phyloP scores from a whole-genome alignment of 2,329 filamentous ascomycete species.

The Neonectria sp. region DNA sequence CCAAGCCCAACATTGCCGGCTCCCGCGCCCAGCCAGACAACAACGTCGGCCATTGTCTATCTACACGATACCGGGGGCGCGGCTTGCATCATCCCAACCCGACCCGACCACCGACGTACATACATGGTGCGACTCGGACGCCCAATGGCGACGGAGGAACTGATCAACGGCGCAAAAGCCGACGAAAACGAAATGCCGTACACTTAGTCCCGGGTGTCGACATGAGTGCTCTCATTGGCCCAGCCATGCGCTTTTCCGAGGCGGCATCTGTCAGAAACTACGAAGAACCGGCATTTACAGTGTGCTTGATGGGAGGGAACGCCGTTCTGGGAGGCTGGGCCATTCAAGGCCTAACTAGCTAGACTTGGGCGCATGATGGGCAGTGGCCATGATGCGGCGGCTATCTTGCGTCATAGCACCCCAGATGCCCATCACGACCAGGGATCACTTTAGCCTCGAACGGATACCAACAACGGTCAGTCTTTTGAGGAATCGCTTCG shows the following conservation, averaged over 20 bases:
- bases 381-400: background rate
- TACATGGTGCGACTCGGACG: background rate
- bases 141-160: background rate
- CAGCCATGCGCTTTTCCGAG: conserved; percentile 5
- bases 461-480: background rate
- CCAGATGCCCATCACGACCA: background rate
- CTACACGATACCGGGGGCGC: background rate
- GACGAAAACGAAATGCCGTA: background rate
- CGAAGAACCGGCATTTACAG: background rate
- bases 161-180: background rate
- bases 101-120: background rate
- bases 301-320: background rate
- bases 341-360: too few species aligned
- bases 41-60: background rate
- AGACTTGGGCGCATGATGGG: background rate
- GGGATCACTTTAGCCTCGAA: background rate
- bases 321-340: background rate
- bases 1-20: conserved; percentile 9
- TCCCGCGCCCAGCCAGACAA: background rate
- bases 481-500: background rate
- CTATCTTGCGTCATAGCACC: conserved; percentile 10
- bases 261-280: background rate
- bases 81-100: conserved; percentile 8
- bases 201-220: background rate
- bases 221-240: background rate